Evolutionary conservation across 208 protist species (phyloP).

Genomic region (Angomonas deanei): DNA sequence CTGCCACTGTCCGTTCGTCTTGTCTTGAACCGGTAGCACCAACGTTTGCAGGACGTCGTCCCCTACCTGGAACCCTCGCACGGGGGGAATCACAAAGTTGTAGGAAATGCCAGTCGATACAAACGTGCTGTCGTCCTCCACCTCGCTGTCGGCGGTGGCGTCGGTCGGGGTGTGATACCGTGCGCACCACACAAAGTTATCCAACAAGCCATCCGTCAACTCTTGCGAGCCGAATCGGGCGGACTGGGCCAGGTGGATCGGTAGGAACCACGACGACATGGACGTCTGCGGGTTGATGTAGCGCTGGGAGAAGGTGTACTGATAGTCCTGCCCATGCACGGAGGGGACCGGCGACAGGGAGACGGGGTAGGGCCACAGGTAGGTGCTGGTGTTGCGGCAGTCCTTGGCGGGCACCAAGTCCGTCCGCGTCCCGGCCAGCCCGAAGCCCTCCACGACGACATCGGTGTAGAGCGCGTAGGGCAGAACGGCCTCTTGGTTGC

Average conservation of each 20-base stretch:
- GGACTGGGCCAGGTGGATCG: constrained; percentile 38
- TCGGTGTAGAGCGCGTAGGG: constrained; percentile 58
- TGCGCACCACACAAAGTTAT: constrained; percentile 67
- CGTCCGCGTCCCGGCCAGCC: constrained; percentile 32
- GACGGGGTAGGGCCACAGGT: constrained; percentile 53
- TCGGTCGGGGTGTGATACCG: constrained; percentile 29
- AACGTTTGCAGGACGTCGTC: constrained; percentile 19
- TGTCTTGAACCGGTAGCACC: constrained; percentile 34
- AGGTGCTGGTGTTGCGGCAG: constrained; percentile 58
- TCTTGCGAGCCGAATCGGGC: constrained; percentile 32
- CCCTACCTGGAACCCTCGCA: constrained; percentile 37
- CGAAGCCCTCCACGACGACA: constrained; percentile 64
- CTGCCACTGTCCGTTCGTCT: constrained; percentile 47
- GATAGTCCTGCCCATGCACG: constrained; percentile 8
- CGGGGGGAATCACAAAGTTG: constrained; percentile 36
- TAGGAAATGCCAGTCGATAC: constrained; percentile 54
- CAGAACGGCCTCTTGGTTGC: constrained; percentile 19
- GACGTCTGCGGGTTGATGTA: constrained; percentile 57
- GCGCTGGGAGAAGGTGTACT: constrained; percentile 18
- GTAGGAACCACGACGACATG: constrained; percentile 57
- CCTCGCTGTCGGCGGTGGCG: background rate
- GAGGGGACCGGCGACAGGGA: constrained; percentile 47
- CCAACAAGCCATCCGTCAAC: constrained; percentile 15
- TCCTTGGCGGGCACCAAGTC: constrained; percentile 59
- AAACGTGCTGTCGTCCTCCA: constrained; percentile 15